Percentiles rank a stretch among this genome's conserved stretches.
Conservation (phyloP, 768 basidiomycete species). For the Symmetrospora coprosmae region DNA sequence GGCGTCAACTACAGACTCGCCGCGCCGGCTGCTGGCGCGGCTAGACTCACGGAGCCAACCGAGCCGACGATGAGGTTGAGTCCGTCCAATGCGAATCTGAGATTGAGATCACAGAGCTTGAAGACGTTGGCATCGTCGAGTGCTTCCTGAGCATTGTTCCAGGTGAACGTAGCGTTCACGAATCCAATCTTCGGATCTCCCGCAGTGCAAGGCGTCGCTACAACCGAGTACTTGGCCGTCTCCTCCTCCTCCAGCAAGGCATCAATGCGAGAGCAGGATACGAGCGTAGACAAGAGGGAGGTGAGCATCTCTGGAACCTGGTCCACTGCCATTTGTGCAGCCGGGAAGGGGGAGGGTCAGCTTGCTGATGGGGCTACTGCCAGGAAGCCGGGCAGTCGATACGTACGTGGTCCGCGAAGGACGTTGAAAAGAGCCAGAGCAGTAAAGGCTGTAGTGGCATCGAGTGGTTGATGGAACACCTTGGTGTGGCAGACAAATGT, state of each 20-base stretch:
- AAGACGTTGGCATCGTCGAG: constrained; percentile 42
- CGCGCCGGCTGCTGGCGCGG: not conserved
- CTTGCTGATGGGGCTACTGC: constrained; percentile 20
- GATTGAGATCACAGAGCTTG: constrained; percentile 44
- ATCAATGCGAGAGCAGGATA: constrained; percentile 37
- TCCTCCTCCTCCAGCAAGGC: constrained; percentile 39
- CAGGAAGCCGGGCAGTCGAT: constrained; percentile 26
- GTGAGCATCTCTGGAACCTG: constrained; percentile 28
- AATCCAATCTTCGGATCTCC: constrained; percentile 37
- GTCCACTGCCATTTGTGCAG: not conserved
- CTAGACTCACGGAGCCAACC: constrained; percentile 22
- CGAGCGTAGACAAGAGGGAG: constrained; percentile 34
- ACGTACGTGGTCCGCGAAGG: constrained; percentile 36
- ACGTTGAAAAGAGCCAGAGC: constrained; percentile 41
- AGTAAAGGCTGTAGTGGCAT: constrained; percentile 40
- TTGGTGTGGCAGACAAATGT: constrained; percentile 38
- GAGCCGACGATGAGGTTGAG: constrained; percentile 39
- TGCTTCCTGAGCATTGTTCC: constrained; percentile 23
- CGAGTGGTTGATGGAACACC: constrained; percentile 36
- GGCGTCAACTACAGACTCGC: not conserved
- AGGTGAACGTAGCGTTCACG: constrained; percentile 35
- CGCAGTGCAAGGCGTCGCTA: constrained; percentile 23
- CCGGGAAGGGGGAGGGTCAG: not conserved
- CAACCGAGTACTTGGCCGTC: constrained; percentile 38
- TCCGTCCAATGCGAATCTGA: constrained; percentile 53